Base-by-base conservation (phyloP, 805 yeast species). In the Vanderwaltozyma yarrowii region DNA sequence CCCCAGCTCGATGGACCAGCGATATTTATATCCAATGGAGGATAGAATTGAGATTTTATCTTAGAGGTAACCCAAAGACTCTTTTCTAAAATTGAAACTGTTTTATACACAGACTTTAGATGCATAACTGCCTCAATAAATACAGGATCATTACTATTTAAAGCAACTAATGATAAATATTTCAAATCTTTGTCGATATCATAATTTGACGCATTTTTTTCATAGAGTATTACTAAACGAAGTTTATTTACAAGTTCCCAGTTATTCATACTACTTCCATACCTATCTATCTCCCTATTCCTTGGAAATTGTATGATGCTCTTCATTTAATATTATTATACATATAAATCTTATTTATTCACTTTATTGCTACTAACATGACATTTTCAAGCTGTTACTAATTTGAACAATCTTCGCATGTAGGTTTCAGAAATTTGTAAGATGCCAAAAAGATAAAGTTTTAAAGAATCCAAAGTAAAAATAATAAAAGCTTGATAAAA, bases 51-150 rank as follows among this genome's bases (percentile, higher is more conserved):
- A 12, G 37, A 36, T 11, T 36, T 30, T 3, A 51, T 35, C 4
- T 35, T 35, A 1, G 60, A 52, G 17, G 58, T 55, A 7, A 46
- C 29, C 63, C 62, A 57, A 5, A 44, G 29, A 5, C 50, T 26
- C 20, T 45, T 49, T 5, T 40, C 40, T 13, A 43, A 42, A 11
- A 41, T 24, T 13, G 41, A 36, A 5, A 33, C 17, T 12, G 19
- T 17, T 15, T 43, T 43, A 13, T 43, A 19, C n/a, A 40, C 37
- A 9, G 46, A 44, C 31, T 32, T 44, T 6, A 54, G 20, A 30
- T 38, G 20, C 26, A 55, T 18, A 13, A 30, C 38, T 2, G 33
- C 14, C 3, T n/a, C 10, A 29, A 35, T 30, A 30, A 35, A 35
- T 13, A 4, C 11, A 2, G 24, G 12, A 17, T 35, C 33, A 23